Conservation (phyloP, 495 filamentous ascomycete species). For the Hypoxylon fragiforme region DNA sequence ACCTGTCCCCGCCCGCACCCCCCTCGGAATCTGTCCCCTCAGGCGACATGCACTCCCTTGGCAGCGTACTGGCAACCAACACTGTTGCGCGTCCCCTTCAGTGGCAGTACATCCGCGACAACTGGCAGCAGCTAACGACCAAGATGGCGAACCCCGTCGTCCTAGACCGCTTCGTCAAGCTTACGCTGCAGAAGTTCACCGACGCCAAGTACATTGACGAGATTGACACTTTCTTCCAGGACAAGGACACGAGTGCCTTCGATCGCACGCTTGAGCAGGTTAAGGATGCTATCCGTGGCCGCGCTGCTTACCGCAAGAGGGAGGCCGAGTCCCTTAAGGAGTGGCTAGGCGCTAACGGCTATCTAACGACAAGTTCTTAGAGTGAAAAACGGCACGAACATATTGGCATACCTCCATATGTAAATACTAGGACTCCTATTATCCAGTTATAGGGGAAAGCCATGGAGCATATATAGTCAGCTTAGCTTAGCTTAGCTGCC, state of each 20-base stretch:
- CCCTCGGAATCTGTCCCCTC: slow-evolving; percentile 47
- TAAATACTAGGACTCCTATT: too few relatives aligned
- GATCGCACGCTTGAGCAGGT: slow-evolving; percentile 78
- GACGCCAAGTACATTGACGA: slow-evolving; percentile 69
- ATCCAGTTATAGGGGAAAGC: too few relatives aligned
- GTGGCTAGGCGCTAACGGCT: slow-evolving; percentile 70
- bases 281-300: slow-evolving; percentile 75
- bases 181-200: slow-evolving; percentile 75
- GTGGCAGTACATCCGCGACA: slow-evolving; percentile 81
- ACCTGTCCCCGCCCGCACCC: slow-evolving; percentile 61
- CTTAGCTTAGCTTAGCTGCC: too few relatives aligned
- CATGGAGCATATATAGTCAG: too few relatives aligned
- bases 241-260: slow-evolving; percentile 78
- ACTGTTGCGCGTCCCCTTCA: slow-evolving; percentile 66
- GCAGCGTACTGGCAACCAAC: slow-evolving; percentile 71
- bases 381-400: too few relatives aligned
- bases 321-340: slow-evolving; percentile 68
- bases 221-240: slow-evolving; percentile 80
- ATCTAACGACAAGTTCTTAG: too few relatives aligned
- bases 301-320: slow-evolving; percentile 74
- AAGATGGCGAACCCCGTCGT: slow-evolving; percentile 82
- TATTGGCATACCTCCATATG: too few relatives aligned
- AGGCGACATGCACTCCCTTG: slow-evolving; percentile 85
- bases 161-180: slow-evolving; percentile 81
- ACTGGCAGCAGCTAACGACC: slow-evolving; percentile 70